Evolutionary conservation across 2,329 filamentous ascomycete genomes (phyloP).

Genomic region (Calonectria hongkongensis): DNA sequence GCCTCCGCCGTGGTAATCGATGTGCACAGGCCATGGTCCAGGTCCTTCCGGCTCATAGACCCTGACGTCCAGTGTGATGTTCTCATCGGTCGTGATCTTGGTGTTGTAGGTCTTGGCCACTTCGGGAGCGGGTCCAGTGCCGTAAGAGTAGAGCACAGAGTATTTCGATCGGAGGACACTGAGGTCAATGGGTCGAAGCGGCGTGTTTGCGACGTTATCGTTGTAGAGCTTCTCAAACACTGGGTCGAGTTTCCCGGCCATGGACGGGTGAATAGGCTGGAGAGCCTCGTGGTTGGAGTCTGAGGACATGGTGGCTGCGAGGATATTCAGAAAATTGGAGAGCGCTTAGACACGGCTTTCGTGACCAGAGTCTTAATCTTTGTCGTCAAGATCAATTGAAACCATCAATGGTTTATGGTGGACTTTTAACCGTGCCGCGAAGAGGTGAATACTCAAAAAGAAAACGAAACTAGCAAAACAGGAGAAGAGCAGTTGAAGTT

Average conservation of each 20-base stretch:
- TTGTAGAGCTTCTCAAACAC: conserved; percentile 69
- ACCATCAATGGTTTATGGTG: neutral
- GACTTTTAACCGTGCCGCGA: neutral
- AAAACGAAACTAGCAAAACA: too few relatives aligned
- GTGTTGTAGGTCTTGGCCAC: conserved; percentile 63
- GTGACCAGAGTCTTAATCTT: too few relatives aligned
- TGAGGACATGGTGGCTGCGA: conserved; percentile 32
- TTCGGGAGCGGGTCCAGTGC: conserved; percentile 64
- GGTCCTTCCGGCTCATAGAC: conserved; percentile 65
- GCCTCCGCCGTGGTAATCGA: conserved; percentile 70
- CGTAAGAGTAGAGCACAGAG: conserved; percentile 67
- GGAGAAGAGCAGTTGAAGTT: too few relatives aligned
- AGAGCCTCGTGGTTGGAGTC: conserved; percentile 63
- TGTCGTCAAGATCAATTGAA: too few relatives aligned
- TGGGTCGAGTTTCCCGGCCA: conserved; percentile 67
- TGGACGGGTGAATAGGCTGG: conserved; percentile 68
- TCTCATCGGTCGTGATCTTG: conserved; percentile 58
- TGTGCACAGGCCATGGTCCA: conserved; percentile 67
- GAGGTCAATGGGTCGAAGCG: conserved; percentile 63
- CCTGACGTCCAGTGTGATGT: conserved; percentile 59
- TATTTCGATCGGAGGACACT: conserved; percentile 62
- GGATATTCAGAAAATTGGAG: too few relatives aligned
- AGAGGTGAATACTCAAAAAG: too few relatives aligned
- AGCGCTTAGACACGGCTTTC: too few relatives aligned
- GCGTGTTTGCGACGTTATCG: conserved; percentile 64